phyloP scores from a whole-genome alignment of 2,329 filamentous ascomycete species.

The Ophiosphaerella korrae region DNA sequence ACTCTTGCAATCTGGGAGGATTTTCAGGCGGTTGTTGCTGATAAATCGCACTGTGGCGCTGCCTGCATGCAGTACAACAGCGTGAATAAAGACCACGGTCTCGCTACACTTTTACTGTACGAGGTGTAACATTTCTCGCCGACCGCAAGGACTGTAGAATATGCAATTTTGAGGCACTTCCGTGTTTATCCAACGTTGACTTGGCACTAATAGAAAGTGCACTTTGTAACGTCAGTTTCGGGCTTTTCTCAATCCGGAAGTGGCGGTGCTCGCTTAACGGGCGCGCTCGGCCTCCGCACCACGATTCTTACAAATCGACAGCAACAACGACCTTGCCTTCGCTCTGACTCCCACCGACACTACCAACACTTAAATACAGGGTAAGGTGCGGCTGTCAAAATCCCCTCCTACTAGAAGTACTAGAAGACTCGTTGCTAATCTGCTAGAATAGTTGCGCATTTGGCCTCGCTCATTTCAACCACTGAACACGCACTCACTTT shows the following conservation, averaged over 20 bases:
- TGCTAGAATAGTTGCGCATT: conserved; percentile 4
- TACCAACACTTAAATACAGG: conserved; percentile 37
- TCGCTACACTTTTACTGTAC: too few species aligned
- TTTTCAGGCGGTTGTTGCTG: not conserved
- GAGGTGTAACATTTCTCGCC: too few species aligned
- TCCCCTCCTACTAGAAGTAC: not conserved
- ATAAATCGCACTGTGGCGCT: too few species aligned
- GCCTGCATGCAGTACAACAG: too few species aligned
- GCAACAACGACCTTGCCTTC: conserved; percentile 16
- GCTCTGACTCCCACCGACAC: conserved; percentile 23
- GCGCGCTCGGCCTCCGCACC: conserved; percentile 2
- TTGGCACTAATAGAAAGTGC: not conserved
- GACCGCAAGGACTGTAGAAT: too few species aligned
- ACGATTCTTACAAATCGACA: conserved; percentile 21
- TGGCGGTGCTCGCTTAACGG: conserved; percentile 19
- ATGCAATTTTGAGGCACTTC: too few species aligned
- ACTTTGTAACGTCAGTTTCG: not conserved
- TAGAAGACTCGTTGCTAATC: conserved; percentile 1
- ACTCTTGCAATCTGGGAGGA: not conserved
- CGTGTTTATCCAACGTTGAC: too few species aligned
- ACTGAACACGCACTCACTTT: conserved; percentile 47
- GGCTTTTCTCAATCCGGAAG: conserved; percentile 6
- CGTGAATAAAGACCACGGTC: too few species aligned
- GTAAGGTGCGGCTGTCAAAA: conserved; percentile 32
- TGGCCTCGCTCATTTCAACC: conserved; percentile 3